Conservation (phyloP, 768 basidiomycete genomes). For the Scleroderma citrinum region DNA sequence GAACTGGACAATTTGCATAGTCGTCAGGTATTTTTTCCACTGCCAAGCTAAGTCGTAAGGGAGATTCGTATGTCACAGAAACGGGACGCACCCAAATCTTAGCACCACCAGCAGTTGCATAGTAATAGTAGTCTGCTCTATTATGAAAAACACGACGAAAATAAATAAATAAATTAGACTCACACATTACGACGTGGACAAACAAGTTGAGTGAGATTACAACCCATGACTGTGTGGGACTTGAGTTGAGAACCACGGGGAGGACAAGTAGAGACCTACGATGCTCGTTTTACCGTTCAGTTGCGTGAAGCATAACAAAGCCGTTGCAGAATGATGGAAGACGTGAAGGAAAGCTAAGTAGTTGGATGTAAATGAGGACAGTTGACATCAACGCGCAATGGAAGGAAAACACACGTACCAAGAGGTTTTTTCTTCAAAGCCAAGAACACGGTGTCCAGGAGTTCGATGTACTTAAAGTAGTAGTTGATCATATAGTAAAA, state of each 20-base stretch:
- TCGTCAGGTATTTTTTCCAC: slow-evolving; percentile 99
- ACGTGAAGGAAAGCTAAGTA: slow-evolving; percentile 89
- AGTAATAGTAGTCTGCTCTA: slow-evolving; percentile 94
- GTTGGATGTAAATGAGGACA: slow-evolving; percentile 4
- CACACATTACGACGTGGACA: slow-evolving; percentile 98
- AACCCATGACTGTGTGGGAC: slow-evolving; percentile 78
- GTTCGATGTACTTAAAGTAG: slow-evolving; percentile 96
- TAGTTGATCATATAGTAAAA: slow-evolving; percentile 99
- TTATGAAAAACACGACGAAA: background rate
- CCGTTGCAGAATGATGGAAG: slow-evolving; percentile 98
- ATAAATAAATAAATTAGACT: slow-evolving; percentile 26
- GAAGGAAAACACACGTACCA: slow-evolving; percentile 43
- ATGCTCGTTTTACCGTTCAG: slow-evolving; percentile 92
- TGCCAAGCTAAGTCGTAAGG: slow-evolving; percentile 25
- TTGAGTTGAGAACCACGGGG: background rate
- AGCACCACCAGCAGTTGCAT: slow-evolving; percentile 93
- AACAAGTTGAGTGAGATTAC: slow-evolving; percentile 85
- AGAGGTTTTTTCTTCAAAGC: slow-evolving; percentile 98
- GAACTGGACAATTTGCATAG: slow-evolving; percentile 96
- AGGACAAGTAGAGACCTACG: slow-evolving; percentile 41
- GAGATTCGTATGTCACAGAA: background rate
- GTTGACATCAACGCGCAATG: background rate
- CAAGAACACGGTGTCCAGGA: slow-evolving; percentile 95
- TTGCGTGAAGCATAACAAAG: slow-evolving; percentile 90
- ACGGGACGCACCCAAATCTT: slow-evolving; percentile 78